These are phyloP conservation scores for Cytospora schulzeri DNA, from an alignment of 2,329 filamentous ascomycete genomes.

Conservation along the genomic window DNA sequence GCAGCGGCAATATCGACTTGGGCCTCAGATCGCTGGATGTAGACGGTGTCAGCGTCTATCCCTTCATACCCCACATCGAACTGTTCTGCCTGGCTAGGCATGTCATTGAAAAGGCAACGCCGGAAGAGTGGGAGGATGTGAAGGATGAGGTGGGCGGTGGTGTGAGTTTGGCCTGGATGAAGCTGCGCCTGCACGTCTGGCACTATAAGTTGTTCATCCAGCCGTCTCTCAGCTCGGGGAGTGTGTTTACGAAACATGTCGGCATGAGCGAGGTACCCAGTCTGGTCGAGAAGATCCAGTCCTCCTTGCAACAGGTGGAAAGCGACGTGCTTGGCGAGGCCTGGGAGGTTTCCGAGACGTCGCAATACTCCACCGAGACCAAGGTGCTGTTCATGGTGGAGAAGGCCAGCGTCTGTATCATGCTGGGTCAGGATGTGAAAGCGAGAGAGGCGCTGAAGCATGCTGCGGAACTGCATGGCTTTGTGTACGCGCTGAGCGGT, in stretches of 20 bases:
- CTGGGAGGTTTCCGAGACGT: conserved; percentile 28
- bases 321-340: conserved; percentile 37
- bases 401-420: conserved; percentile 77
- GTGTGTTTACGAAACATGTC: conserved; percentile 56
- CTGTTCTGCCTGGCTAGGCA: conserved; percentile 74
- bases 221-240: conserved; percentile 55
- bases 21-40: conserved; percentile 71
- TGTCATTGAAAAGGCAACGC: conserved; percentile 41
- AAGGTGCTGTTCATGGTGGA: conserved; percentile 77
- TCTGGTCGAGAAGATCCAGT: conserved; percentile 53
- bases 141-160: background rate
- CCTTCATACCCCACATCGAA: conserved; percentile 80
- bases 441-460: conserved; percentile 71
- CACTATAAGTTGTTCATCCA: conserved; percentile 63
- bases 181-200: conserved; percentile 73
- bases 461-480: conserved; percentile 67
- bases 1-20: conserved; percentile 49
- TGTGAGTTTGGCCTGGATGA: conserved; percentile 58
- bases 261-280: conserved; percentile 62
- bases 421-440: conserved; percentile 78
- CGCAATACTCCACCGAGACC: conserved; percentile 48
- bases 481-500: conserved; percentile 82
- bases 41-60: conserved; percentile 86
- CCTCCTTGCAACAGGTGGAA: conserved; percentile 46
- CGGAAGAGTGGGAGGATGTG: conserved; percentile 35